phyloP scores from a whole-genome alignment of 1,139 yeast species.

The Scheffersomyces titani region DNA sequence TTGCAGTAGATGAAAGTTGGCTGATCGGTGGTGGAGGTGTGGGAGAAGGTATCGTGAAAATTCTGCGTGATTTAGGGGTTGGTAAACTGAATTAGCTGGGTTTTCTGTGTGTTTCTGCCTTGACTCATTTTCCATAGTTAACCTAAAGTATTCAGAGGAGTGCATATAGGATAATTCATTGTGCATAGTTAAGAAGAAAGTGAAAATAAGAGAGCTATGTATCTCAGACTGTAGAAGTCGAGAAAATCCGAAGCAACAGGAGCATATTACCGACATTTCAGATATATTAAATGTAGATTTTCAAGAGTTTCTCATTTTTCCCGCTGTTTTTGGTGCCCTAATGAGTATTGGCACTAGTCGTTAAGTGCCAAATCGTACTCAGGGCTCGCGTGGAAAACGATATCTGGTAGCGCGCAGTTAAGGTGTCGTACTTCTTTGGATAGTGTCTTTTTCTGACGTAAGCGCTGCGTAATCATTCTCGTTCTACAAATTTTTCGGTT shows the following conservation, averaged over 20 bases:
- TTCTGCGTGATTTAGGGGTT: not conserved
- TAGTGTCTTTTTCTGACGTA: not conserved
- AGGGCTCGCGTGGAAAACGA: not conserved
- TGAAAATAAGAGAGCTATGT: not conserved
- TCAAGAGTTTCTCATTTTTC: not conserved
- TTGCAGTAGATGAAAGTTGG: too few species aligned
- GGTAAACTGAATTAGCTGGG: not conserved
- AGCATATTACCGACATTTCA: not conserved
- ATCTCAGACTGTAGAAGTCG: not conserved
- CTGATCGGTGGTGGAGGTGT: not conserved
- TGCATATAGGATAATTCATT: not conserved
- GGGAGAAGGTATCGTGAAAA: not conserved
- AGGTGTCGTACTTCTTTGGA: not conserved
- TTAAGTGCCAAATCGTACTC: not conserved
- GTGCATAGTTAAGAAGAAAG: too few species aligned
- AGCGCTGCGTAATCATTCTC: not conserved
- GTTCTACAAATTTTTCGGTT: not conserved
- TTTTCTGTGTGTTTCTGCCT: not conserved
- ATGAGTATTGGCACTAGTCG: not conserved
- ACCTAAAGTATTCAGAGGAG: not conserved
- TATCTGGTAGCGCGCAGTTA: not conserved
- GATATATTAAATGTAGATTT: not conserved
- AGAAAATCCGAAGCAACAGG: too few species aligned
- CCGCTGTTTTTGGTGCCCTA: not conserved
- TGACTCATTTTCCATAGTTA: not conserved